These are phyloP conservation scores for Fibroporia radiculosa DNA, from an alignment of 768 basidiomycete species.

Conservation along the genomic window DNA sequence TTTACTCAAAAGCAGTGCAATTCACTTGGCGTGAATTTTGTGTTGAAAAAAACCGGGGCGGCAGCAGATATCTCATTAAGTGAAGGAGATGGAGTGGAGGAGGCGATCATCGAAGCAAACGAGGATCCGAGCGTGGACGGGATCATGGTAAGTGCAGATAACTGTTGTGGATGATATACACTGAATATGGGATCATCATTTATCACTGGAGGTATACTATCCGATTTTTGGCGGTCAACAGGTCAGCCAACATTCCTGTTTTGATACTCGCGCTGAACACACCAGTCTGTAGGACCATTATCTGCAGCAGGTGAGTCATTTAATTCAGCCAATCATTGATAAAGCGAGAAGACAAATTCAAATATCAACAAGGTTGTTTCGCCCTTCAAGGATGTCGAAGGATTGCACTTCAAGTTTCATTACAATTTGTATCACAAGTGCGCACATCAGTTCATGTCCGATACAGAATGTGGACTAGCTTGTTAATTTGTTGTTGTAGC, in stretches of 20 bases:
- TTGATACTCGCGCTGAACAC: background rate
- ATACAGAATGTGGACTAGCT: background rate
- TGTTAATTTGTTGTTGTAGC: conserved; percentile 33
- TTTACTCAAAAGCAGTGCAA: conserved; percentile 91
- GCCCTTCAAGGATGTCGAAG: conserved; percentile 96
- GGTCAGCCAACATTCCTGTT: conserved; percentile 37
- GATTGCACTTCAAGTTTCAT: conserved; percentile 92
- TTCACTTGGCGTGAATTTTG: conserved; percentile 80
- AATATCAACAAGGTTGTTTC: conserved; percentile 71
- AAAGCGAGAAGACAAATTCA: too few relatives aligned
- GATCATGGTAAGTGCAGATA: conserved; percentile 88
- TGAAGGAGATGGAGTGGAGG: conserved; percentile 88
- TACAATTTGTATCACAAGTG: conserved; percentile 95
- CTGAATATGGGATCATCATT: too few relatives aligned
- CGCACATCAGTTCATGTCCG: conserved; percentile 13
- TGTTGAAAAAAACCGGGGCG: conserved; percentile 64
- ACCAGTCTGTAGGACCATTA: conserved; percentile 74
- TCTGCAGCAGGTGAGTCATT: conserved; percentile 69
- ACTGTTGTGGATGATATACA: background rate
- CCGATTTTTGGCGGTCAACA: conserved; percentile 90
- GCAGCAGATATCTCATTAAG: conserved; percentile 46
- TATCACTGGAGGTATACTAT: conserved; percentile 92
- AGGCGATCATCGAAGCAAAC: conserved; percentile 94
- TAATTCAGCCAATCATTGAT: background rate
- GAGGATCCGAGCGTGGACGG: conserved; percentile 80